Evolutionary conservation across 495 filamentous ascomycete genomes (phyloP).

Genomic region (Penicillium argentinense): DNA sequence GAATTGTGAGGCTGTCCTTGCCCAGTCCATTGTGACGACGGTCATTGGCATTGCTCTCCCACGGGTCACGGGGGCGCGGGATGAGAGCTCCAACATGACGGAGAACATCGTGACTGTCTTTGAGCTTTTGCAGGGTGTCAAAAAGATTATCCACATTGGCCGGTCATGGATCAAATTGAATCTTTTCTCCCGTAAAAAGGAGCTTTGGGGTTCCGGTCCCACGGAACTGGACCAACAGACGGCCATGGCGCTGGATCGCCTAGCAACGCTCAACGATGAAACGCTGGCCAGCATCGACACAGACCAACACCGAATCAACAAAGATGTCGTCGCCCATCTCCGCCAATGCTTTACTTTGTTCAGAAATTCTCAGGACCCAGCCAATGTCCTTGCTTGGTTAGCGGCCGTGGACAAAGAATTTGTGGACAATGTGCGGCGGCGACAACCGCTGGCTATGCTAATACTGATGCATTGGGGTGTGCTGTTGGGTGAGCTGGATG

Average conservation of each 20-base stretch:
- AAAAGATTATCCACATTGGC: constrained; percentile 34
- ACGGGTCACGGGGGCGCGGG: constrained; percentile 32
- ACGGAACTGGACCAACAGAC: constrained; percentile 25
- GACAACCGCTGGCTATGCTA: constrained; percentile 32
- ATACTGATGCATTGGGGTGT: constrained; percentile 43
- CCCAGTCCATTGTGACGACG: constrained; percentile 51
- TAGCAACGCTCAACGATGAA: constrained; percentile 27
- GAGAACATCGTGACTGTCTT: constrained; percentile 40
- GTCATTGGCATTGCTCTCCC: constrained; percentile 51
- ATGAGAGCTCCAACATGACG: constrained; percentile 30
- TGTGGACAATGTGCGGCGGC: constrained; percentile 28
- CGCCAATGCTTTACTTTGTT: constrained; percentile 30
- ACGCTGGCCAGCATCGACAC: constrained; percentile 18
- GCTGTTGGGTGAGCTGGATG: constrained; percentile 34
- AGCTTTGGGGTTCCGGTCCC: constrained; percentile 15
- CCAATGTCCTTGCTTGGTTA: constrained; percentile 37
- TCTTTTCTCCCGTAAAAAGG: constrained; percentile 22
- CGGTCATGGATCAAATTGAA: constrained; percentile 31
- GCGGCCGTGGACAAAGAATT: constrained; percentile 38
- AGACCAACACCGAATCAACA: constrained; percentile 31
- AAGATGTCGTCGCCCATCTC: constrained; percentile 29
- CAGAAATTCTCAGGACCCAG: constrained; percentile 20
- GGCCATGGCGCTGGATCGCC: constrained; percentile 23
- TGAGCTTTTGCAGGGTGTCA: constrained; percentile 38
- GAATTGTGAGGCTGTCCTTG: constrained; percentile 53